Evolutionary conservation across 1,284 basidiomycete species (phyloP), one percentile per base, ranked within the genome.

Genomic region (Puccinia triticina): DNA sequence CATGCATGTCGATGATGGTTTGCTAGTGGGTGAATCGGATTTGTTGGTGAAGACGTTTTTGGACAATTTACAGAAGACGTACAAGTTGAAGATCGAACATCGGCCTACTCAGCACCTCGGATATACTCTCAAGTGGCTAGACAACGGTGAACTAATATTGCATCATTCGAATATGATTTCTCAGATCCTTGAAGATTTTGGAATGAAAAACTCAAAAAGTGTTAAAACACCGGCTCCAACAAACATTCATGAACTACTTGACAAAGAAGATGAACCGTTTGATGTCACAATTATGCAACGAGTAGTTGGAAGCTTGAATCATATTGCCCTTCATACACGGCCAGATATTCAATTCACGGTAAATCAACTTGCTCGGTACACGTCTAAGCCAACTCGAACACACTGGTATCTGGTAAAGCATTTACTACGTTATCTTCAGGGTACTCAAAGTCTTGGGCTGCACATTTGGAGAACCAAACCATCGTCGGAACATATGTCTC

Each of bases 281-380:
- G 29, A 37, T 29, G 23, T 57, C 16, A 40, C 34, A 2, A 59
- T 29, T 11, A 75, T 75, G 73, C 73, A 75, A 57, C n/a, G 32
- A 53, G 73, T 32, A 14, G 8, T 75, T 23, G 73, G 73, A 53
- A 75, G 16, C 1, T 48, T 75, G 12, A 75, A 57, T 59, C 32
- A 59, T 23, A 29, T 75, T 8, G 73, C 73, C 0, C 53, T 75
- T 18, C 73, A 75, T 37, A 75, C 73, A 1, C 3, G 73, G 5
- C 73, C 73, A 16, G 32, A 75, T 23, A 75, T 75, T 2, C 8
- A 8, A 26, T 75, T 75, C 53, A 75, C 73, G 3, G 50, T 53
- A 11, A 75, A 75, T 59, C 1, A 32, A 11, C 53, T 75, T 26
- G 50, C 73, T 40, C 53, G 26, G n/a, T 53, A 8, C 34, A 10